Evolutionary conservation across 495 filamentous ascomycete species (phyloP).

Genomic region (Penicillium silybi): DNA sequence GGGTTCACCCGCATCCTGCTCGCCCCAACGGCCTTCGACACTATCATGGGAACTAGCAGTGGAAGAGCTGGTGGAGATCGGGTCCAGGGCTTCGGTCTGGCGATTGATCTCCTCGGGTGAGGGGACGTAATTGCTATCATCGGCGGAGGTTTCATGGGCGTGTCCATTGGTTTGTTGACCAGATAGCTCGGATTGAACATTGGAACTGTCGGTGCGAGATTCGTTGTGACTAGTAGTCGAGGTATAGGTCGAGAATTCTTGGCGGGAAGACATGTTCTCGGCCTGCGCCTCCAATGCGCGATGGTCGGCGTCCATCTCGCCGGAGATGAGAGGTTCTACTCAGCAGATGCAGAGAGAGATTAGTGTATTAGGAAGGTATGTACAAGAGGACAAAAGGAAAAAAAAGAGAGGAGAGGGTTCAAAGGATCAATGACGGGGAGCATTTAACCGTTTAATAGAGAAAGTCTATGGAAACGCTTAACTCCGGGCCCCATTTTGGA

Average conservation of each 20-base stretch:
- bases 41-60: slow-evolving; percentile 17
- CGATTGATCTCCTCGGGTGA: slow-evolving; percentile 3
- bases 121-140: not conserved
- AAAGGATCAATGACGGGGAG: not conserved
- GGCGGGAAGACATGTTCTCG: not conserved
- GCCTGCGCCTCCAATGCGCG: slow-evolving; percentile 16
- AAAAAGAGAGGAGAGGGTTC: slow-evolving; percentile 4
- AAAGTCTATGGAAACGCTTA: slow-evolving; percentile 10
- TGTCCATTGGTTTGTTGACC: not conserved
- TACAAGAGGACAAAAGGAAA: slow-evolving; percentile 10
- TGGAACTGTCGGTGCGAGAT: not conserved
- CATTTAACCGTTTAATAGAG: slow-evolving; percentile 5
- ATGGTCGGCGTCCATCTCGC: slow-evolving; percentile 24
- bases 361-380: slow-evolving; percentile 12
- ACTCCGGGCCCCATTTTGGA: slow-evolving; percentile 12
- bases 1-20: slow-evolving; percentile 60
- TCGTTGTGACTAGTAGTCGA: not conserved
- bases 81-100: slow-evolving; percentile 9
- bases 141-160: not conserved
- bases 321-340: slow-evolving; percentile 7
- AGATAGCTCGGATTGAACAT: not conserved
- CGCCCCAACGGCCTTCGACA: slow-evolving; percentile 68
- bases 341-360: slow-evolving; percentile 9
- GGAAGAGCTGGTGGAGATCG: slow-evolving; percentile 17
- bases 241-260: not conserved